These are phyloP conservation scores for Pythium insidiosum DNA, from an alignment of 352 stramenopile genomes.

Conservation along the genomic window DNA sequence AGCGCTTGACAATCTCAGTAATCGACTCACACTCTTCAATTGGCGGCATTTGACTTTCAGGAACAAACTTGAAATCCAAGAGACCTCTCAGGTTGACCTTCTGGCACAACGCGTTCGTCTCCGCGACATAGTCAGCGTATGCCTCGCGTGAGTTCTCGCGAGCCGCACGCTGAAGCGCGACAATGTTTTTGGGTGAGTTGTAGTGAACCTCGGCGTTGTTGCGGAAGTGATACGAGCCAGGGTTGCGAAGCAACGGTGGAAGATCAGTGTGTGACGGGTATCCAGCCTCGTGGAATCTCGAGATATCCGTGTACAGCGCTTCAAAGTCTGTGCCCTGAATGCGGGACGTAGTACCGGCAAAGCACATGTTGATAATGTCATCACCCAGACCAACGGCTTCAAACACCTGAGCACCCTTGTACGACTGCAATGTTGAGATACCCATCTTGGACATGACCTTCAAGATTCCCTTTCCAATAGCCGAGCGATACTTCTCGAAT, in stretches of 20 bases:
- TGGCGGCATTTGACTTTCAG: conserved; percentile 75
- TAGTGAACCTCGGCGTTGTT: conserved; percentile 93
- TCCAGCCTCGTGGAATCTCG: conserved; percentile 85
- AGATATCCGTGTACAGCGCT: conserved; percentile 93
- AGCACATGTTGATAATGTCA: conserved; percentile 88
- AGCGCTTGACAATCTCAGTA: conserved; percentile 94
- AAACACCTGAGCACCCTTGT: conserved; percentile 96
- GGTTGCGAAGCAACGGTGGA: conserved; percentile 88
- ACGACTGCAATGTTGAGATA: conserved; percentile 93
- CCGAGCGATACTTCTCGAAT: conserved; percentile 57
- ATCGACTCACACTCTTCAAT: conserved; percentile 92
- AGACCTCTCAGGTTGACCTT: conserved; percentile 92
- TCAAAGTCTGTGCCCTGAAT: conserved; percentile 94
- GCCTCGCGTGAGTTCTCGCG: conserved; percentile 90
- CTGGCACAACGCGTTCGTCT: conserved; percentile 84
- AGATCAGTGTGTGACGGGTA: conserved; percentile 78
- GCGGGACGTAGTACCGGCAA: conserved; percentile 81
- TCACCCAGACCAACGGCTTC: conserved; percentile 91
- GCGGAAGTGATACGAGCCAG: conserved; percentile 94
- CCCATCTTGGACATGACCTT: conserved; percentile 94
- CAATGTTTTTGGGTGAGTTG: conserved; percentile 94
- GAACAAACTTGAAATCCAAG: conserved; percentile 93
- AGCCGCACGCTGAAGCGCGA: conserved; percentile 90
- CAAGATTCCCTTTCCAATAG: conserved; percentile 59
- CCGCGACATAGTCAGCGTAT: conserved; percentile 89